Evolutionary conservation across 306 rosid genomes (phyloP), one percentile per base, ranked within the genome.

Genomic region (Trifolium pratense): DNA sequence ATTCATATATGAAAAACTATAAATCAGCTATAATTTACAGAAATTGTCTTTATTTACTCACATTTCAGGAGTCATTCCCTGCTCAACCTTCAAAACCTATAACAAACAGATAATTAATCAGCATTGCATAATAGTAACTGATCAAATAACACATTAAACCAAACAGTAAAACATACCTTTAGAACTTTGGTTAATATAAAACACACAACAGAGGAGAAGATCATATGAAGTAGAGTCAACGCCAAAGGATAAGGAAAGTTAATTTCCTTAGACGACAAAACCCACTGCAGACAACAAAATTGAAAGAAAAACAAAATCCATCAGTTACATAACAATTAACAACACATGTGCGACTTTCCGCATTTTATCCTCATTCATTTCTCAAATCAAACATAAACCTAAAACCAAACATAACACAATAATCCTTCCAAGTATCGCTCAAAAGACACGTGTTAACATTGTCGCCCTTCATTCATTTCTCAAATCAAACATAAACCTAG

Each of bases 201-300:
- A 79, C 99, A 94, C 73, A 94, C 77, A 81, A 88, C 90, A 17
- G 99, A 91, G 55, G 99, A 94, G 86, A 94, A 94, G 86, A 91
- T 75, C 99, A 94, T 94, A 86, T 94, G 99, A 78, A 94, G 95
- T 42, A 94, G 91, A 71, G 99, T 94, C 89, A 94, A 82, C 8
- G 92, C 99, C 66, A 94, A 88, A 77, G 99, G 99, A 83, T 91
- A 94, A 17, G 99, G 99, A 58, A 94, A 94, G 86, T 94, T 91
- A 76, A 94, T 89, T 81, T 91, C 97, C 86, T 94, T 94, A 9
- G 99, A 94, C 1, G 99, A 94, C 88, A 94, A 84, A 74, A 94
- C 93, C 97, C 96, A 94, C 99, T 94, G 95, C 87, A 89, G 36
- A 55, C 42, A 64, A 76, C 77, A 80, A 51, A 48, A 70, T 73